phyloP scores from a whole-genome alignment of 768 basidiomycete species.

The Kwoniella newhampshirensis region DNA sequence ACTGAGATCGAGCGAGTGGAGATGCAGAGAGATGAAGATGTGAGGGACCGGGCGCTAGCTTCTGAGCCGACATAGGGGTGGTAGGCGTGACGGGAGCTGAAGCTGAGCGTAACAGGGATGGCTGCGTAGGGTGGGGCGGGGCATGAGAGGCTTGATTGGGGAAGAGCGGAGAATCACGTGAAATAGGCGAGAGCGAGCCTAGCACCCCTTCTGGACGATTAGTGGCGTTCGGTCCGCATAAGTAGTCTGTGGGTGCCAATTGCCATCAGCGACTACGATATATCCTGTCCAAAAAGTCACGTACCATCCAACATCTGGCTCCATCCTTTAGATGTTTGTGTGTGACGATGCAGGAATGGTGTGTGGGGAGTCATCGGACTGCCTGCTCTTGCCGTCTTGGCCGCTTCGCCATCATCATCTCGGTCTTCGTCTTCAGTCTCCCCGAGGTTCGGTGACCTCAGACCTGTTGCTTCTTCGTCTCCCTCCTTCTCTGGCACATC shows the following conservation, averaged over 20 bases:
- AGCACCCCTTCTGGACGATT: neutral
- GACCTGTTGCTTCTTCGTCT: conserved; percentile 8
- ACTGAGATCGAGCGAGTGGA: conserved; percentile 22
- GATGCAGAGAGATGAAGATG: conserved; percentile 11
- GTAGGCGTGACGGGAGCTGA: conserved; percentile 22
- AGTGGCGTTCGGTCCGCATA: conserved; percentile 30
- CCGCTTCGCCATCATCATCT: neutral
- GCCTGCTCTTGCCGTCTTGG: neutral
- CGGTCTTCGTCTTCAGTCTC: conserved; percentile 4
- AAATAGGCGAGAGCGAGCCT: neutral
- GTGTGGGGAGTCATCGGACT: conserved; percentile 22
- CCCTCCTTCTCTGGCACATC: conserved; percentile 11
- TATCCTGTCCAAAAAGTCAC: too few relatives aligned
- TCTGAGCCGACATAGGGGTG: neutral
- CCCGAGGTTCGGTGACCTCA: neutral
- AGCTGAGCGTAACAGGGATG: conserved; percentile 14
- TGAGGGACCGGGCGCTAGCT: neutral
- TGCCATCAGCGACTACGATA: too few relatives aligned
- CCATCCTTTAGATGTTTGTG: conserved; percentile 34
- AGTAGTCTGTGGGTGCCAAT: conserved; percentile 46
- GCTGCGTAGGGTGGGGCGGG: neutral
- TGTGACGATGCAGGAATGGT: conserved; percentile 12
- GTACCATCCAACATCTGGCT: conserved; percentile 45
- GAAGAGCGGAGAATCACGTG: conserved; percentile 11
- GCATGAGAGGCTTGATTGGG: conserved; percentile 13